These are phyloP conservation scores for Boletus sp. DNA, from an alignment of 768 basidiomycete genomes.

Conservation along the genomic window DNA sequence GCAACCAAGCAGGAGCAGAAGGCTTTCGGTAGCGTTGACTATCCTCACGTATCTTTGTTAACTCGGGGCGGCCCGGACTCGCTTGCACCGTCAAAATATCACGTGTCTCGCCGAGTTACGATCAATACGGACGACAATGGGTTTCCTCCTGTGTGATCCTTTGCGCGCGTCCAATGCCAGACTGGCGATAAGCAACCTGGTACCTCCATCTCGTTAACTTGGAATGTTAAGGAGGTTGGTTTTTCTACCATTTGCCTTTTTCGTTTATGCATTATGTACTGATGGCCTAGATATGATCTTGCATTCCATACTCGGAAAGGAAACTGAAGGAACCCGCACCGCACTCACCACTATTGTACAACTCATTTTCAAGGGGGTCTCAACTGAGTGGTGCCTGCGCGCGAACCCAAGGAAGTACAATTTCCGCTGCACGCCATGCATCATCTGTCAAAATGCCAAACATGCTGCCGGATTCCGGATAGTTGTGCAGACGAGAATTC, in stretches of 20 bases:
- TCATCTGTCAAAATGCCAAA: background rate
- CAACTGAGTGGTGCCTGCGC: background rate
- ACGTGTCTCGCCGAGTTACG: background rate
- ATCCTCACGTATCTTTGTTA: no score
- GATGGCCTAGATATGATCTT: background rate
- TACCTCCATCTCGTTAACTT: background rate
- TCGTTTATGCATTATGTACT: background rate
- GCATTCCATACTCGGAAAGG: constrained; percentile 5
- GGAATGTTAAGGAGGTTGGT: background rate
- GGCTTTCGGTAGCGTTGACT: no score
- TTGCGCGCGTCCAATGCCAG: background rate
- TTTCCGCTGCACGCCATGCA: background rate
- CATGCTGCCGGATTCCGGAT: background rate
- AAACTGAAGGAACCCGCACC: constrained; percentile 1
- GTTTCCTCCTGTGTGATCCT: background rate
- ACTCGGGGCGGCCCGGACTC: background rate
- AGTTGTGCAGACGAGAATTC: background rate
- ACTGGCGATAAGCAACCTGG: background rate
- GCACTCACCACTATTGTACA: background rate
- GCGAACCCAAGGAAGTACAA: background rate
- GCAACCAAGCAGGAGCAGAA: no score
- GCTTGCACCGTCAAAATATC: background rate
- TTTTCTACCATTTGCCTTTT: constrained; percentile 13
- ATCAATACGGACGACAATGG: background rate
- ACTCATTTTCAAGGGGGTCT: background rate